Percentiles rank a stretch among this genome's conserved stretches.
Evolutionary conservation across 352 stramenopile genomes (phyloP).

Genomic region (Plasmopara muralis): DNA sequence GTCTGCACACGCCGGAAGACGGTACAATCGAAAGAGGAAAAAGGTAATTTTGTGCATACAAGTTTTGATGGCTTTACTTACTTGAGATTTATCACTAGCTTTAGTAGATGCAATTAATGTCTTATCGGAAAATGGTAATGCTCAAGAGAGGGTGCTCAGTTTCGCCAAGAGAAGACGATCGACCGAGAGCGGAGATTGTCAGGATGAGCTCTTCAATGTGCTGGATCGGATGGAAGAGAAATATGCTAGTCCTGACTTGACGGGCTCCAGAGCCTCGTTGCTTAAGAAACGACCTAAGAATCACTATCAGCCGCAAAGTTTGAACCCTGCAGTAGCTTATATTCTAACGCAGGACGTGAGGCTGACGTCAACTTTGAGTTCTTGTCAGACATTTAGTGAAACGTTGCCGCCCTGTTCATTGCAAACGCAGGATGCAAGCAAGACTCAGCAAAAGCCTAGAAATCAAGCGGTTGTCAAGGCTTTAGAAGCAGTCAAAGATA

Average conservation of each 20-base stretch:
- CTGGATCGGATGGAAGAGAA: slow-evolving; percentile 60
- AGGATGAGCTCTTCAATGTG: slow-evolving; percentile 54
- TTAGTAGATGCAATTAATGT: slow-evolving; percentile 3
- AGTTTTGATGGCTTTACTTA: slow-evolving; percentile 1
- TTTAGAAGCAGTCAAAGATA: slow-evolving; percentile 3
- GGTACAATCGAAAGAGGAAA: slow-evolving; percentile 11
- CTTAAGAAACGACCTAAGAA: background rate
- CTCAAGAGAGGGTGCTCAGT: background rate
- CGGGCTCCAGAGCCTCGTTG: background rate
- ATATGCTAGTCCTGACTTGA: slow-evolving; percentile 34
- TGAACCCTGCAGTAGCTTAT: slow-evolving; percentile 1
- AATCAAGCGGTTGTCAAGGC: slow-evolving; percentile 2
- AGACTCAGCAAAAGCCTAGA: slow-evolving; percentile 10
- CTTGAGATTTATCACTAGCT: slow-evolving; percentile 2
- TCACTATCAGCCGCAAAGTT: background rate
- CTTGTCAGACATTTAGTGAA: slow-evolving; percentile 18
- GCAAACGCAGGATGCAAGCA: slow-evolving; percentile 9
- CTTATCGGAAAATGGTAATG: slow-evolving; percentile 11
- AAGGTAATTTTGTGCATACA: slow-evolving; percentile 11
- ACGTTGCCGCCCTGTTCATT: slow-evolving; percentile 14
- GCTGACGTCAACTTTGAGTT: slow-evolving; percentile 6
- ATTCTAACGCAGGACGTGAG: slow-evolving; percentile 3
- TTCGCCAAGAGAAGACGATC: slow-evolving; percentile 7
- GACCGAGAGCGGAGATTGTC: slow-evolving; percentile 30
- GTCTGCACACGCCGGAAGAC: slow-evolving; percentile 6